Evolutionary conservation across 2,329 filamentous ascomycete species (phyloP), one percentile per base, ranked within the genome.

Genomic region (Fusarium sp.): DNA sequence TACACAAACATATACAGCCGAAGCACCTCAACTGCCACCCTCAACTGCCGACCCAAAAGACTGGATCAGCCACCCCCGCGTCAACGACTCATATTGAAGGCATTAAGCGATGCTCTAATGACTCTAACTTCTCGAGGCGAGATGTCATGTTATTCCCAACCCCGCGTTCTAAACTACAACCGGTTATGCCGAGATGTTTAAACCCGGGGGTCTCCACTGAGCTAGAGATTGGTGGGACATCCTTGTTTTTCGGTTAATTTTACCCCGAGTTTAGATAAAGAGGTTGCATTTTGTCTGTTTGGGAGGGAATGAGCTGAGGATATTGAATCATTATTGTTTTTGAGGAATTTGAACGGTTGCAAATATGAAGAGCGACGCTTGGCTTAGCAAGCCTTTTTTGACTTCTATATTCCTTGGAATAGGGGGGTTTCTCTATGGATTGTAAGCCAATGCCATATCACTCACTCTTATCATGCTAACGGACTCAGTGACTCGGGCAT

Each of bases 361-460:
- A 55, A 61, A 70, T 4, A 78, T 80, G 76, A 76, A 75, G 72
- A 74, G 58, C 25, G 62, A 70, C 65, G 78, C 72, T 42, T 80
- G 80, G 79, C 50, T 83, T 9, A 82, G 79, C 55, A 83, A 82
- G 70, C 78, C 81, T 3, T 83, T 83, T 58, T 56, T 83, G 7
- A 83, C 82, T 2, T 80, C 82, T 4, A 55, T 83, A 20, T 80
- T 83, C 31, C 73, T 83, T 4, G 82, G 82, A 25, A 78, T 82
- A n/a, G 82, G 82, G 38, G 82, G 81, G 0, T 83, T 83, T 58
- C 79, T 83, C 35, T 83, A 83, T 59, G 82, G 82, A 62, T 83
- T 77, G 80, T 81, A 33, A 73, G 80, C 70, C 11, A 15, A 4
- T 1, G 7, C 4, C 11, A 10, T 3, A 18, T 7, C 6, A 3